Base-by-base conservation (phyloP, 495 filamentous ascomycete species). In the Xylaria intraflava region DNA sequence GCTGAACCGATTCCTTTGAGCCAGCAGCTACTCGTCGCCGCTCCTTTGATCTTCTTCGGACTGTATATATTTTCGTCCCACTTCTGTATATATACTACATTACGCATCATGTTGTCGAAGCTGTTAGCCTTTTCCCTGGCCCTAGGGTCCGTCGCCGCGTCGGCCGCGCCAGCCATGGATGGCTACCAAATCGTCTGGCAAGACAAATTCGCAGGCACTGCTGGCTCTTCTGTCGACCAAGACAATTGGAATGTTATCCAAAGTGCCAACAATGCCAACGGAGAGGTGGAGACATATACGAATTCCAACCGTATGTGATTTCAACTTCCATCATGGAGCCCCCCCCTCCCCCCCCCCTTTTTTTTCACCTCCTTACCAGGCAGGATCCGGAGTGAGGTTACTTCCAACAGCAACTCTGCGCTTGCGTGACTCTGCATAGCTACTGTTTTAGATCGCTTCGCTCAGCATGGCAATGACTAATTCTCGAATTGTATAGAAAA, bases 101-200 rank as follows among this genome's bases (percentile, higher is more conserved):
- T 73, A 77, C 76, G 76, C 77, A 80, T 69, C 70, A 82, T 82
- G 74, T 75, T 73, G 58, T 68, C 71, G 67, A 60, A 59, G 58
- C 47, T 72, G 23, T 53, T 65, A 3, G 43, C 62, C 8, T 22
- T 58, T 1, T 49, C 60, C 43, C 47, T 57, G 10, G 45, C 58
- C 39, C 54, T 41, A 22, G 43, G 53, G 2, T 59, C 61, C 4
- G 66, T 61, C 22, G 59, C 60, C 0, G 71, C 71, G 23, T 66
- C 65, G 62, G 11, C 24, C 17, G 50, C 69, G 8, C 71, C 72
- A 1, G 49, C 30, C 9, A 67, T 72, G 57, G 2, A 16, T 14
- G 69, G 68, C 5, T 75, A 62, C 57, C 53, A 38, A 14, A 51
- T 64, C 9, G 46, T 68, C 43, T 75, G 71, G 71, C 46, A 56